phyloP scores from a whole-genome alignment of 2,329 filamentous ascomycete genomes.

The Chrysoporthe austroafricana region DNA sequence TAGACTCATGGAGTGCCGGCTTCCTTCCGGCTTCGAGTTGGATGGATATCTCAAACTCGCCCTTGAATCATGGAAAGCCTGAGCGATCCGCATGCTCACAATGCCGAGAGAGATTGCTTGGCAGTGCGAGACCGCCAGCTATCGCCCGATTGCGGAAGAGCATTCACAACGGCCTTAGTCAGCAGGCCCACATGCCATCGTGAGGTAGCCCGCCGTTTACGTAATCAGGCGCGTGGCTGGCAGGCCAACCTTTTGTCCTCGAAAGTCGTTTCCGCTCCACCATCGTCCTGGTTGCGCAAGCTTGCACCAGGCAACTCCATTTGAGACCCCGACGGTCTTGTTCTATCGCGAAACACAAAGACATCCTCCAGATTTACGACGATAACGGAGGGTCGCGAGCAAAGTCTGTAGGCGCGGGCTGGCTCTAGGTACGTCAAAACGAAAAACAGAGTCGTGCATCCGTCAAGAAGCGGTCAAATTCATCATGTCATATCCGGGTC shows the following conservation, averaged over 20 bases:
- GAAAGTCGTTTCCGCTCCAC: background rate
- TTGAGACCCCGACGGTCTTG: background rate
- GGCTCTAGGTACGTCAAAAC: constrained; percentile 56
- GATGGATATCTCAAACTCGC: background rate
- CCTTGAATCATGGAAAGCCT: background rate
- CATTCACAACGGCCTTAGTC: background rate
- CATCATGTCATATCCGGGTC: constrained; percentile 85
- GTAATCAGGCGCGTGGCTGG: constrained; percentile 1
- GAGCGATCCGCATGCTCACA: background rate
- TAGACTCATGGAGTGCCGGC: background rate
- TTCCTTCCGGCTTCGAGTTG: background rate
- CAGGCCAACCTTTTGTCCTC: background rate
- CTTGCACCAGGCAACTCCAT: background rate
- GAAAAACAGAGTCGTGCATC: constrained; percentile 35
- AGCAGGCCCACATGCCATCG: background rate
- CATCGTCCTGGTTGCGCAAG: background rate
- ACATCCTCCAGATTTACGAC: background rate
- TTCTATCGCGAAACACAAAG: background rate
- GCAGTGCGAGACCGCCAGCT: background rate
- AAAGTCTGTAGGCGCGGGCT: constrained; percentile 32
- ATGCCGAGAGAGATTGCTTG: background rate
- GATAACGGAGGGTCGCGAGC: constrained; percentile 12
- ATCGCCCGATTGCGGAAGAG: background rate
- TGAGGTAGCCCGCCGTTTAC: background rate
- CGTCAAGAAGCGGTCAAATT: constrained; percentile 50